Base-by-base conservation (phyloP, 129 eudicot genomes). In the Kitagawia praeruptora region DNA sequence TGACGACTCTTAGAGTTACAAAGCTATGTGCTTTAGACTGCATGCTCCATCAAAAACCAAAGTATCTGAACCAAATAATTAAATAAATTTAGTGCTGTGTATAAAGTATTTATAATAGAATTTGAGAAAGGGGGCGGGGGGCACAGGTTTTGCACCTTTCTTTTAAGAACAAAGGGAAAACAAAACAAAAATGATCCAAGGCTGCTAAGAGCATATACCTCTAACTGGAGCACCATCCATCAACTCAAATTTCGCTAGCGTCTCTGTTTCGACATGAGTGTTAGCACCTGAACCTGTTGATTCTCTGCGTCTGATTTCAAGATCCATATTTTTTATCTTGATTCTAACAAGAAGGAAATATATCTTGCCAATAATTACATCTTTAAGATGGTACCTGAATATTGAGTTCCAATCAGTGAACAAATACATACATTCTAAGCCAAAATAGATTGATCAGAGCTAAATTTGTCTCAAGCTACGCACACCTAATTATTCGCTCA, bases 171-270 rank as follows among this genome's bases (percentile, higher is more conserved):
- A 2, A 56, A 5, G 4, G 14, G n/a, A 15, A 75, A 13, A 75
- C 21, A 16, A 44, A 28, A 23, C 4, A 11, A 8, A 51, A 38
- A 8, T 7, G 8, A 21, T 23, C 5, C 25, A 44, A 78, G 34
- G 75, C 42, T 66, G 58, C 13, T 40, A 23, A 46, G 47, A 63
- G 74, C 8, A 67, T 90, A 95, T 90, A 95, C 99, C 99, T 92
- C 99, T 90, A 5, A 95, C 99, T 79, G 99, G 99, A 84, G 99
- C 97, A 77, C 99, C 99, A 78, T 95, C 99, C 99, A 95, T 95
- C 78, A 95, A 84, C 85, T 95, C 99, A 71, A 90, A 95, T 51
- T 95, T 95, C 39, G 99, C 99, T 46, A 95, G 92, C 49, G 99
- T 95, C 87, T 95, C 99, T 27, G 99, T 95, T 88, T 95, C 99